Percentiles rank a stretch among this genome's conserved stretches.
Evolutionary conservation across 2,329 filamentous ascomycete species (phyloP).

Genomic region (Phialocephala subalpina): DNA sequence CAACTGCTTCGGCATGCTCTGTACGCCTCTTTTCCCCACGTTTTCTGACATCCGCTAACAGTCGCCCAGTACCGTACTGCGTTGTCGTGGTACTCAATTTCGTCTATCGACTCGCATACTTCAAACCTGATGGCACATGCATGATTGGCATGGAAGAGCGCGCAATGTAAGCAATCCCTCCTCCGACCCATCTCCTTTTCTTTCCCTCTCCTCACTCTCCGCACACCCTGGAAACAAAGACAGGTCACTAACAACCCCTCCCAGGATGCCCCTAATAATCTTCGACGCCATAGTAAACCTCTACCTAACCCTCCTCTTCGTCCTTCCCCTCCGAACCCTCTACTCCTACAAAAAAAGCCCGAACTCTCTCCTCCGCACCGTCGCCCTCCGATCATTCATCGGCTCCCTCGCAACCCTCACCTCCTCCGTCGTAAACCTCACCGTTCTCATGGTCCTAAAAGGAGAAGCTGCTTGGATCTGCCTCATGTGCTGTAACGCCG

Average conservation of each 20-base stretch:
- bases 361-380: conserved; percentile 54
- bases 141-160: conserved; percentile 67
- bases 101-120: conserved; percentile 62
- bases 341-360: conserved; percentile 60
- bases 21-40: conserved; percentile 38
- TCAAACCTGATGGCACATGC: conserved; percentile 53
- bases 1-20: conserved; percentile 65
- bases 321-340: conserved; percentile 44
- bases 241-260: no score
- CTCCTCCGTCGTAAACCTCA: conserved; percentile 58
- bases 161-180: conserved; percentile 49
- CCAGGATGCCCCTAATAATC: conserved; percentile 61
- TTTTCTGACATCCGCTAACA: not conserved
- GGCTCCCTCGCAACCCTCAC: conserved; percentile 30
- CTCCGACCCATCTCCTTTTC: no score
- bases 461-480: conserved; percentile 72
- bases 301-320: conserved; percentile 35
- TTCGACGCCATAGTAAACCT: conserved; percentile 66
- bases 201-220: no score
- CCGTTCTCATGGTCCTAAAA: conserved; percentile 63
- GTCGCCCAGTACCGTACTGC: conserved; percentile 32
- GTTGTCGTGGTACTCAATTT: conserved; percentile 32
- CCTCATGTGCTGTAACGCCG: conserved; percentile 69
- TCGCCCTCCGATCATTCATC: conserved; percentile 64
- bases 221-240: no score